Base-by-base conservation (phyloP, 306 rosid genomes). In the Vicia sativa region DNA sequence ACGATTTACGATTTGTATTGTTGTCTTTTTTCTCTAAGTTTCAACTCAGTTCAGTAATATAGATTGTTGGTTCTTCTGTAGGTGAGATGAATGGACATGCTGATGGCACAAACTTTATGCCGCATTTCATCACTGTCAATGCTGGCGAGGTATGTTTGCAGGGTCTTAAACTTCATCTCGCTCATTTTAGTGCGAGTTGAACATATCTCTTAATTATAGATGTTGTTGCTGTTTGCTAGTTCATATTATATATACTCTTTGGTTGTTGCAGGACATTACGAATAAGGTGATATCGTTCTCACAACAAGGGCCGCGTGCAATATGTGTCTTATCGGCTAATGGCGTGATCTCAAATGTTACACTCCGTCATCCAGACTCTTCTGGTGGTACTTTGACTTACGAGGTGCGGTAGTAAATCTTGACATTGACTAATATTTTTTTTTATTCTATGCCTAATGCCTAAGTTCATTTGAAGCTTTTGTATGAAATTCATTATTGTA, bases 281-380 rank as follows among this genome's bases (percentile, higher is more conserved):
- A 79, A 78, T 87, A 89, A 84, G 83, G 84, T 92, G 43, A 81
- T 89, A 68, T 79, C 89, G 18, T 81, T 87, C 62, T 78, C 92
- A 38, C 95, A 87, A 68, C 89, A 83, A 87, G 89, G 92, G 15
- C 96, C 92, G n/a, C 88, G 96, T 43, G 95, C 89, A 56, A 81
- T 87, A 71, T 87, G 95, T 62, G 76, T 89, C 69, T 78, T 92
- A 46, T 89, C 98, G 43, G 96, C 95, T 5, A 86, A 46, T 45
- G 98, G 98, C 16, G 79, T 75, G 15, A 78, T 92, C 74, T 84
- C 92, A 10, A 89, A 83, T 76, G 96, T 92, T 53, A 81, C 87
- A 9, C 85, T 92, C 72, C 87, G 87, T 23, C 92, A 87, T 25
- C 97, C 95, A 25, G 91, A 88, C 73, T 86, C 96, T 63, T 87